phyloP scores from a whole-genome alignment of 2,329 filamentous ascomycete genomes.

The Colletotrichum plurivorum region DNA sequence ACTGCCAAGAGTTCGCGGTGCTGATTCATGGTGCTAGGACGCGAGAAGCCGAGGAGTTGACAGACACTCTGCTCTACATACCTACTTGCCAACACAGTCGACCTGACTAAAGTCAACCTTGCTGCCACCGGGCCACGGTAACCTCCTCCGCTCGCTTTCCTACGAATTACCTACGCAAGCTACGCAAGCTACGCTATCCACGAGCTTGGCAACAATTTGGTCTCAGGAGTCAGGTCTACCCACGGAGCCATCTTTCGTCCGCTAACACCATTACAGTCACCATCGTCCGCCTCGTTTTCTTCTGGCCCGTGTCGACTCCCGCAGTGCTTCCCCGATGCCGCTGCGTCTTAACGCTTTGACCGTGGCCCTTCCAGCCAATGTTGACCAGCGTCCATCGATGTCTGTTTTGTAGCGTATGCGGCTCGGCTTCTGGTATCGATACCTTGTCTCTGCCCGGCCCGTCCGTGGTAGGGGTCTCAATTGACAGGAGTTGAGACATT shows the following conservation, averaged over 20 bases:
- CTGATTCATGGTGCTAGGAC: no score
- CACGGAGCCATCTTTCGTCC: neutral
- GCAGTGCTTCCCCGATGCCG: neutral
- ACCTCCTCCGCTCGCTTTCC: no score
- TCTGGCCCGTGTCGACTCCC: no score
- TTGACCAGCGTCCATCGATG: neutral
- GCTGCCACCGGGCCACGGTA: no score
- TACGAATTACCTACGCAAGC: no score
- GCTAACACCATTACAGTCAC: neutral
- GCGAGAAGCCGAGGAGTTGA: no score
- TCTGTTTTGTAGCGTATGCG: neutral
- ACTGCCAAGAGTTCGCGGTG: no score
- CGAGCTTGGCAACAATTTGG: neutral
- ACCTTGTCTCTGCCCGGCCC: neutral
- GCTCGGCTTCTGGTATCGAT: neutral
- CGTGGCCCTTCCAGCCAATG: neutral
- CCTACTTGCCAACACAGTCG: no score
- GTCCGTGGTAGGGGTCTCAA: neutral
- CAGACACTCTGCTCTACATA: no score
- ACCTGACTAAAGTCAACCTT: no score
- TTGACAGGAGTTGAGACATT: neutral
- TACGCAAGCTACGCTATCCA: no score
- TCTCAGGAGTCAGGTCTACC: neutral
- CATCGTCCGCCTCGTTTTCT: neutral
- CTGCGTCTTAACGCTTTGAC: neutral